Percentiles rank a stretch among this genome's conserved stretches.
Evolutionary conservation across 805 yeast genomes (phyloP).

Genomic region (Teunomyces lycoperdinae): DNA sequence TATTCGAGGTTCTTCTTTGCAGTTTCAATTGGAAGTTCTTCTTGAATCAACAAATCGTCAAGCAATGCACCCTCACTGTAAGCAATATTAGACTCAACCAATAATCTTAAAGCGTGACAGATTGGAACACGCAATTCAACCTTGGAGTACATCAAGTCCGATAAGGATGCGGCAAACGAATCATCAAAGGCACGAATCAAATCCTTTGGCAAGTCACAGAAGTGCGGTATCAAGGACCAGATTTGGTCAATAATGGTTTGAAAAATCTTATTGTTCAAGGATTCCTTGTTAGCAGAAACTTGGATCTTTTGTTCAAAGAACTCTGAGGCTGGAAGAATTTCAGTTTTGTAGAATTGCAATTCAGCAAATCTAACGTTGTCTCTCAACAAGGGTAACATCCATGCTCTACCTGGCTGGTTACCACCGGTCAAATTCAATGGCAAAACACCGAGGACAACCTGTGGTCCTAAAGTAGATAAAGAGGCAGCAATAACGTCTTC

Average conservation of each 20-base stretch:
- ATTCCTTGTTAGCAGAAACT: slow-evolving; percentile 45
- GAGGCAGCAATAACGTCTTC: slow-evolving; percentile 81
- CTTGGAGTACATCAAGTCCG: slow-evolving; percentile 71
- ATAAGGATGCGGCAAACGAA: slow-evolving; percentile 71
- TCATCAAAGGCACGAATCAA: slow-evolving; percentile 61
- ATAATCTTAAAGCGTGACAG: slow-evolving; percentile 73
- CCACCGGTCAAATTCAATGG: slow-evolving; percentile 74
- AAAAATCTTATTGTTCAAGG: slow-evolving; percentile 73
- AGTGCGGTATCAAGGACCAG: slow-evolving; percentile 88
- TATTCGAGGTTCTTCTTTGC: slow-evolving; percentile 60
- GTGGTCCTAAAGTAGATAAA: slow-evolving; percentile 82
- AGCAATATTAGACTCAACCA: slow-evolving; percentile 73
- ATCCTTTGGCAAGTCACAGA: slow-evolving; percentile 84
- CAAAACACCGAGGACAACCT: slow-evolving; percentile 63
- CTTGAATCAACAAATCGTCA: slow-evolving; percentile 55
- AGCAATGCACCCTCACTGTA: slow-evolving; percentile 59
- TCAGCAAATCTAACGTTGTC: slow-evolving; percentile 76
- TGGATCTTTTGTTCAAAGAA: slow-evolving; percentile 50
- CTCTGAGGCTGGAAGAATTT: slow-evolving; percentile 64
- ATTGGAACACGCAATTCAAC: slow-evolving; percentile 76
- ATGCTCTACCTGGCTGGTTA: slow-evolving; percentile 80
- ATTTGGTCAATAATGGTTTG: slow-evolving; percentile 86
- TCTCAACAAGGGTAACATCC: slow-evolving; percentile 89
- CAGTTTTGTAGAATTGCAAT: slow-evolving; percentile 57
- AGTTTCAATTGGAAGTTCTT: slow-evolving; percentile 55